Evolutionary conservation across 202 grass and related monocot species (phyloP), one percentile per base, ranked within the genome.

Genomic region (Dendrocalamus latiflorus): DNA sequence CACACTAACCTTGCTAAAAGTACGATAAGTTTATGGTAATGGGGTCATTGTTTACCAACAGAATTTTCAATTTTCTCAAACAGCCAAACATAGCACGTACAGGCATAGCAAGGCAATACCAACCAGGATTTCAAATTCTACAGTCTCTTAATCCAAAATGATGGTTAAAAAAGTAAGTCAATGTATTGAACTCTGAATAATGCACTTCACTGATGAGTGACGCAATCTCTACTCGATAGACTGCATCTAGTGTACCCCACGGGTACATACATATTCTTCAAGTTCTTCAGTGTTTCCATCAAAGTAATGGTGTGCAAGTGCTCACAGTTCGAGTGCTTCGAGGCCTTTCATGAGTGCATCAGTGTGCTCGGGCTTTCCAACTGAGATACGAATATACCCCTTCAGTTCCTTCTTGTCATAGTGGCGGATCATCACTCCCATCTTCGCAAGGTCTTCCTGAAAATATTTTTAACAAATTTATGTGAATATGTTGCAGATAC

Each of bases 361-460:
- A 24, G 96, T 94, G 61, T 99, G 96, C 83, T 99, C 93, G 0
- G 96, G 93, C 78, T 94, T 99, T 67, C 96, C 96, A 48, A 99
- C 96, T 1, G 96, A 96, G 77, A 99, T 84, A 36, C 93, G 93
- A 65, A 99, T 90, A 77, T 94, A 99, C 1, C 96, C 91, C 74
- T 85, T 92, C 47, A 99, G 45, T 81, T 96, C 96, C 86, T 94
- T 99, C 33, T 96, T 99, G 72, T 94, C 86, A 62, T 99, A 99
- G 89, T 99, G 93, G 58, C 96, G 96, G 54, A 96, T 99, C 93
- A 99, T 99, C 65, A 99, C 89, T 33, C 96, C 93, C 89, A 92
- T 96, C 85, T 92, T 89, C 2, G 93, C 93, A 17, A 99, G 93
- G 61, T 99, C 91, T 78, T 99, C 96, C 96, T 96, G 91, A 67